These are phyloP conservation scores for Saturnispora sekii DNA, from an alignment of 805 yeast genomes.

Conservation along the genomic window DNA sequence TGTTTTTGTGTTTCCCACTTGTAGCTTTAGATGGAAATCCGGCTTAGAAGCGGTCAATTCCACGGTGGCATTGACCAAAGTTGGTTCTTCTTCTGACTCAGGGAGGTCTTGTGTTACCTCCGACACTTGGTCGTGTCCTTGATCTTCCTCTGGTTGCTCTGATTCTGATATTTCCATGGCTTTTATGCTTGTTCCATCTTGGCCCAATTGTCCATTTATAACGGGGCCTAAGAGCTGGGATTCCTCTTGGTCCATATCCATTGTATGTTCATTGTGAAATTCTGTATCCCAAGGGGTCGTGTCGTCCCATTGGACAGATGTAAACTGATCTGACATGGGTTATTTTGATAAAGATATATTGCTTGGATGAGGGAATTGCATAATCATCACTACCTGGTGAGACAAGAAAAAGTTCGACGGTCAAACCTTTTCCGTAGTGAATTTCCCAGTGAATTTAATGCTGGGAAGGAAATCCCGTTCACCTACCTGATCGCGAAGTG, in stretches of 20 bases:
- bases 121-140: neutral
- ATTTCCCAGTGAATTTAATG: too few species aligned
- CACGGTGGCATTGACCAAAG: neutral
- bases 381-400: too few species aligned
- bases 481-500: too few species aligned
- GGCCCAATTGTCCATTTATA: neutral
- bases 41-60: constrained; percentile 3
- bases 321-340: constrained; percentile 36
- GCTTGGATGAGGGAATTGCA: too few species aligned
- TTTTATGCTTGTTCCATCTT: too few species aligned
- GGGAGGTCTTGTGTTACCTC: neutral
- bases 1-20: constrained; percentile 52
- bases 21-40: constrained; percentile 22
- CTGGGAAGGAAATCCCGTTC: too few species aligned
- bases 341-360: too few species aligned
- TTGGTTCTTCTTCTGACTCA: neutral
- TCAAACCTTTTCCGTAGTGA: too few species aligned
- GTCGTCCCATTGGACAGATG: constrained; percentile 48
- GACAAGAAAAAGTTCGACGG: neutral
- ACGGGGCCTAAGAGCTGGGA: neutral
- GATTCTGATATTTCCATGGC: too few species aligned
- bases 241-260: neutral
- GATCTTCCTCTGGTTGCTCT: neutral
- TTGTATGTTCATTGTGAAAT: constrained; percentile 23
- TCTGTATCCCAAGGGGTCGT: constrained; percentile 4